These are phyloP conservation scores for Stagonosporopsis chrysanthemi DNA, from an alignment of 2,329 filamentous ascomycete genomes.

Conservation along the genomic window DNA sequence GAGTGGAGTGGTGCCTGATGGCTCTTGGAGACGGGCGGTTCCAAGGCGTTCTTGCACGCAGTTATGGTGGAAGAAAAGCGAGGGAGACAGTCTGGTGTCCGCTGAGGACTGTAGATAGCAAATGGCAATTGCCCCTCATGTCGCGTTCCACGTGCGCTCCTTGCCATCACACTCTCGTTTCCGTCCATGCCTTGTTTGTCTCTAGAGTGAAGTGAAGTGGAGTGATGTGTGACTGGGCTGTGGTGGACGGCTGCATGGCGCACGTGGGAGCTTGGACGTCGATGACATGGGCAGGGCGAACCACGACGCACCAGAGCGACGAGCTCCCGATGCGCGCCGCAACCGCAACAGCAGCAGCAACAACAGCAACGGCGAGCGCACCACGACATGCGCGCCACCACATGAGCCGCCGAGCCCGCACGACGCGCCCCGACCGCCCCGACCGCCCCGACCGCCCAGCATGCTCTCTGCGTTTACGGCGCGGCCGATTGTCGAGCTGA, in stretches of 20 bases:
- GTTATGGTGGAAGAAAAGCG: constrained; percentile 24
- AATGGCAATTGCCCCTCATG: constrained; percentile 36
- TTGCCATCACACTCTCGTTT: constrained; percentile 21
- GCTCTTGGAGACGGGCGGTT: constrained; percentile 20
- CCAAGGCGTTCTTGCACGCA: constrained; percentile 9
- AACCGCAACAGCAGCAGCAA: constrained; percentile 5
- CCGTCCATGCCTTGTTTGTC: not conserved
- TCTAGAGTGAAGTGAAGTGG: not conserved
- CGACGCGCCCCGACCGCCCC: not conserved
- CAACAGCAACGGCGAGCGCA: constrained; percentile 33
- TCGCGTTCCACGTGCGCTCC: constrained; percentile 16
- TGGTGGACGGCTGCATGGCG: not conserved
- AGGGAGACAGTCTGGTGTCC: constrained; percentile 29
- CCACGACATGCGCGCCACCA: constrained; percentile 23
- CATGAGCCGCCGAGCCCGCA: constrained; percentile 18
- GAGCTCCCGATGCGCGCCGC: no score
- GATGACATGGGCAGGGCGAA: constrained; percentile 36
- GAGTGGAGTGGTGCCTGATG: constrained; percentile 23
- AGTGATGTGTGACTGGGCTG: not conserved
- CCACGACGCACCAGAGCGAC: not conserved
- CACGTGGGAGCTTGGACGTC: constrained; percentile 13
- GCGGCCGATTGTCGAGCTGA: constrained; percentile 95
- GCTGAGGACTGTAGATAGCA: constrained; percentile 36
- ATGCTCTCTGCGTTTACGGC: constrained; percentile 99
- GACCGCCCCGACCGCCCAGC: constrained; percentile 17